Evolutionary conservation across 768 basidiomycete species (phyloP).

Genomic region (Termitomyces sp.): DNA sequence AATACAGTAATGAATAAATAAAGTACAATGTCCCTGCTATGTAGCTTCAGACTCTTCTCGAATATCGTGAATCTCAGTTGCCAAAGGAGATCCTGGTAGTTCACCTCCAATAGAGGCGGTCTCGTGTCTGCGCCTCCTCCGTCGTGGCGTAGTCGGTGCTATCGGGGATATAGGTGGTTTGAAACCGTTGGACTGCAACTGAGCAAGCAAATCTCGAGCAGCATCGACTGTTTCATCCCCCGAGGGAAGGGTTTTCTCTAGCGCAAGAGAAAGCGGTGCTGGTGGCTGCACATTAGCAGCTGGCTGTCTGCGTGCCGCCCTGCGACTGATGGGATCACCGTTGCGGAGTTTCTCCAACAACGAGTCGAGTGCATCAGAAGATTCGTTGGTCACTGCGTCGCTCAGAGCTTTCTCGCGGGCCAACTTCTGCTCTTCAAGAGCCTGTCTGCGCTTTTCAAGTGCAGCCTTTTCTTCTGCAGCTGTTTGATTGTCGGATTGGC

Average conservation of each 20-base stretch:
- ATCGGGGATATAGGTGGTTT: slow-evolving; percentile 49
- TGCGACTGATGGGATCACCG: slow-evolving; percentile 61
- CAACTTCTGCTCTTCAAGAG: slow-evolving; percentile 59
- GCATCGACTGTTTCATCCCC: slow-evolving; percentile 39
- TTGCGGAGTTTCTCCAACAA: slow-evolving; percentile 69
- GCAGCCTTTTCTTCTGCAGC: slow-evolving; percentile 68
- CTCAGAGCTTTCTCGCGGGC: slow-evolving; percentile 49
- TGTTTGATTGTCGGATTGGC: slow-evolving; percentile 74
- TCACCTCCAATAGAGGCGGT: slow-evolving; percentile 20
- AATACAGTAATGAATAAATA: background rate
- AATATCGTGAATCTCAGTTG: slow-evolving; percentile 28
- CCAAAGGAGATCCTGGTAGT: slow-evolving; percentile 28
- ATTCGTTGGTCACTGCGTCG: slow-evolving; percentile 35
- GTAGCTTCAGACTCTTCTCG: slow-evolving; percentile 8
- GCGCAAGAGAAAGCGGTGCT: slow-evolving; percentile 29
- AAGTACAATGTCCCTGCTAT: slow-evolving; percentile 5
- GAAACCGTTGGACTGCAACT: slow-evolving; percentile 70
- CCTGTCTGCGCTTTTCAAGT: slow-evolving; percentile 64
- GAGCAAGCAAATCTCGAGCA: slow-evolving; percentile 75
- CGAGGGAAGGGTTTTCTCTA: slow-evolving; percentile 28
- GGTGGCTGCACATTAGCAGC: slow-evolving; percentile 31
- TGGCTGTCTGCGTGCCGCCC: slow-evolving; percentile 49
- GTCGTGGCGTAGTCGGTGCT: slow-evolving; percentile 31
- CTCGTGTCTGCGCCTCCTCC: slow-evolving; percentile 34
- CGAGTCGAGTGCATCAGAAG: slow-evolving; percentile 66